These are phyloP conservation scores for Tetraselmis chui DNA, from an alignment of 139 green algal genomes.

Conservation along the genomic window DNA sequence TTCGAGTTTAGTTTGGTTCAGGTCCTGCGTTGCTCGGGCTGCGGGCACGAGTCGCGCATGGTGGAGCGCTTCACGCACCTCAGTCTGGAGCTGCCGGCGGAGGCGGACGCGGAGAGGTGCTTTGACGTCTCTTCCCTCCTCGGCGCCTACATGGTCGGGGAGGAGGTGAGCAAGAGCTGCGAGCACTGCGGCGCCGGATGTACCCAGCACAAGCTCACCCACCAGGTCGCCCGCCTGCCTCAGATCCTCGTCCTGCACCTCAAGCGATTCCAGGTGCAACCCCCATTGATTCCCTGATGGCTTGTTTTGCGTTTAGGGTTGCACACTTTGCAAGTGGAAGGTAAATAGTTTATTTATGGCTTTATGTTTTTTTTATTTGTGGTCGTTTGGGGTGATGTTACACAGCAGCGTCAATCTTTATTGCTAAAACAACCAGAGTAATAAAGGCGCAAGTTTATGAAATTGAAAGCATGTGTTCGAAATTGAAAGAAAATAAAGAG, in stretches of 20 bases:
- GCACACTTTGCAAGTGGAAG: too few species aligned
- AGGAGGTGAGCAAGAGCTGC: constrained; percentile 52
- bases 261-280: constrained; percentile 51
- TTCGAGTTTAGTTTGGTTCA: constrained; percentile 26
- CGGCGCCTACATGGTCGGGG: constrained; percentile 19
- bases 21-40: constrained; percentile 14
- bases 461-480: too few species aligned
- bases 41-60: constrained; percentile 27
- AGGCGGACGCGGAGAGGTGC: background rate
- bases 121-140: background rate
- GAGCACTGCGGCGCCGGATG: constrained; percentile 37
- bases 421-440: too few species aligned
- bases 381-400: too few species aligned
- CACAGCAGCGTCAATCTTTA: too few species aligned
- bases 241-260: constrained; percentile 61
- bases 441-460: too few species aligned
- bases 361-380: too few species aligned
- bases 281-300: background rate
- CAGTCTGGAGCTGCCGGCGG: constrained; percentile 43
- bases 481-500: too few species aligned
- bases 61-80: constrained; percentile 54
- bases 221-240: constrained; percentile 45
- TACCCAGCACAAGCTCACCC: constrained; percentile 28
- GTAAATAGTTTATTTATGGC: too few species aligned
- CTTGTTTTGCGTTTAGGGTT: too few species aligned